A percentile compares a stretch with the other conserved stretches of the same genome.
These are phyloP conservation scores for Nannizzia gypsea DNA, from an alignment of 2,329 filamentous ascomycete genomes.

Conservation along the genomic window DNA sequence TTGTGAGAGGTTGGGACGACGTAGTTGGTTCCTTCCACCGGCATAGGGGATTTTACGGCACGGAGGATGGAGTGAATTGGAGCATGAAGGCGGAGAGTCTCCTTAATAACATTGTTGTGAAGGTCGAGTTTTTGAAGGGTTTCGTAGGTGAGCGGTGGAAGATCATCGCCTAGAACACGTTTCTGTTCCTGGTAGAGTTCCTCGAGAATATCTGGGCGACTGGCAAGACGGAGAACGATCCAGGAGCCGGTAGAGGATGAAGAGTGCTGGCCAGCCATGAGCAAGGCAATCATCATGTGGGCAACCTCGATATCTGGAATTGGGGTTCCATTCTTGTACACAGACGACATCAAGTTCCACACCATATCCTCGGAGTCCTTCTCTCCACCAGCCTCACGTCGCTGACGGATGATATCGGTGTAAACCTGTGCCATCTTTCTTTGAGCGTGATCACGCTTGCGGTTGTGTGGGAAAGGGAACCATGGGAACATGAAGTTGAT, in stretches of 20 bases:
- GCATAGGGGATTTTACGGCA: slow-evolving; percentile 78
- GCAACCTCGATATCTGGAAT: slow-evolving; percentile 78
- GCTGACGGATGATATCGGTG: slow-evolving; percentile 65
- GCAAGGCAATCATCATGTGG: slow-evolving; percentile 85
- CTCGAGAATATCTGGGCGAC: slow-evolving; percentile 66
- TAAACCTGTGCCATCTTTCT: slow-evolving; percentile 70
- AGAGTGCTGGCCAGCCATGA: slow-evolving; percentile 87
- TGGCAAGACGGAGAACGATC: slow-evolving; percentile 71
- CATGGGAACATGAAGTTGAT: slow-evolving; percentile 86
- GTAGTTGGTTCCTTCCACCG: slow-evolving; percentile 69
- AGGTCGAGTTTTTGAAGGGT: slow-evolving; percentile 66
- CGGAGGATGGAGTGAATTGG: slow-evolving; percentile 94
- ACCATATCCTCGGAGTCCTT: slow-evolving; percentile 64
- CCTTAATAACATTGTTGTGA: slow-evolving; percentile 75
- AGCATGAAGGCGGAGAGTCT: slow-evolving; percentile 80
- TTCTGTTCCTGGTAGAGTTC: slow-evolving; percentile 77
- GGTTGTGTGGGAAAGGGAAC: slow-evolving; percentile 81
- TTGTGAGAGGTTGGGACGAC: slow-evolving; percentile 69
- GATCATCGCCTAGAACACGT: slow-evolving; percentile 56
- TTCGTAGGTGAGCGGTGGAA: slow-evolving; percentile 65
- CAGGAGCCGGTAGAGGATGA: slow-evolving; percentile 74
- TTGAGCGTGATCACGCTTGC: slow-evolving; percentile 66
- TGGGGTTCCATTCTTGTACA: slow-evolving; percentile 68
- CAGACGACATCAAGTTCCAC: slow-evolving; percentile 75
- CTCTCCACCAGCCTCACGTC: slow-evolving; percentile 45